Conservation (phyloP, 352 stramenopile genomes). For the Peronospora farinosa region DNA sequence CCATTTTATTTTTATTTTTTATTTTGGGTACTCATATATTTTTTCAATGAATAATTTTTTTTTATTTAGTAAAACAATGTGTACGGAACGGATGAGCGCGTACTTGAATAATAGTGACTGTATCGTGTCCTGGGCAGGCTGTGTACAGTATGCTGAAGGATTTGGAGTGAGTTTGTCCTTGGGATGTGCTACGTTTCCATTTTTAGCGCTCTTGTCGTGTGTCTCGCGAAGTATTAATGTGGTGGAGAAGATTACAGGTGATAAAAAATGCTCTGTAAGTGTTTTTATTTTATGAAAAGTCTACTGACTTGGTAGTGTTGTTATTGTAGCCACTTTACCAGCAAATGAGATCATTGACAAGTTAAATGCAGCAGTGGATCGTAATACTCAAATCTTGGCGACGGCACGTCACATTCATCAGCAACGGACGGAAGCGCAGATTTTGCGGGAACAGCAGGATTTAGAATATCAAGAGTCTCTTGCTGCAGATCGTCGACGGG, state of each 20-base stretch:
- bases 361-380: conserved; percentile 50
- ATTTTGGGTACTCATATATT: too few relatives aligned
- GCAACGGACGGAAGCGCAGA: conserved; percentile 74
- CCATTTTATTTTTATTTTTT: too few relatives aligned
- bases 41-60: background rate
- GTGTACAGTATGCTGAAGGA: conserved; percentile 69
- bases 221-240: conserved; percentile 73
- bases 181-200: conserved; percentile 76
- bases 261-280: background rate
- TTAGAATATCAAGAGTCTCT: conserved; percentile 90
- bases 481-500: conserved; percentile 80
- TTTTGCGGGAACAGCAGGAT: conserved; percentile 91
- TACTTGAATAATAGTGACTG: conserved; percentile 79
- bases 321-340: conserved; percentile 46
- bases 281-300: background rate
- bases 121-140: conserved; percentile 79
- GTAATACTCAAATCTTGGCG: conserved; percentile 71
- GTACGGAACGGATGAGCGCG: conserved; percentile 57
- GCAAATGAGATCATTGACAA: conserved; percentile 52
- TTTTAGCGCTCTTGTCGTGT: conserved; percentile 72
- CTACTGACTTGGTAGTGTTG: too few relatives aligned
- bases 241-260: conserved; percentile 81
- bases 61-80: conserved; percentile 51
- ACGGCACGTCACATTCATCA: conserved; percentile 63
- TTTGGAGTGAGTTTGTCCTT: conserved; percentile 80